Base-by-base conservation (phyloP, 768 basidiomycete species). In the Royoungia palumana region DNA sequence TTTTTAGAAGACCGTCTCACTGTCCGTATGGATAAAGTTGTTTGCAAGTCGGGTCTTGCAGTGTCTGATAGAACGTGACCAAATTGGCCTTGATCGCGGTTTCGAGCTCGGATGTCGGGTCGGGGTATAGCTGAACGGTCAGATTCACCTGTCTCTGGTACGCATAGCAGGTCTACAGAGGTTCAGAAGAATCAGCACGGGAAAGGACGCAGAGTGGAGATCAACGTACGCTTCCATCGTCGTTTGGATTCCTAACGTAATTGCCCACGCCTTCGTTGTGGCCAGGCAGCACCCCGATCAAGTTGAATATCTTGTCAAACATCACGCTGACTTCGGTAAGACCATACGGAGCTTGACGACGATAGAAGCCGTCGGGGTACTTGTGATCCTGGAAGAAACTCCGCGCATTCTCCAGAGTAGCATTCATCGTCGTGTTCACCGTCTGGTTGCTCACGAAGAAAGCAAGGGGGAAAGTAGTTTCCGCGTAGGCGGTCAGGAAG, bases 391-490 rank as follows among this genome's bases (percentile, higher is more conserved):
- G 6, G 16, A 47, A 63, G 50, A 63, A 63, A 35, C 52, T 57
- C 32, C 51, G 45, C 13, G 61, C 61, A 6, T 53, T 3, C 8
- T 57, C 53, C 2, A 63, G 3, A 9, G 58, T 53, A 14, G 6
- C 36, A 11, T 53, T 53, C 2, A 50, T 16, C 13, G 62, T 62
- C 39, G 58, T 50, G 40, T 55, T 41, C 24, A 3, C 41, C 13
- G 53, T 62, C 30, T 60, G 61, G 37, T 61, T 55, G 47, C 53
- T 64, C 24, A 53, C 56, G 34, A 64, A 62, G 37, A 63, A 63
- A 6, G 55, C 61, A 10, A 63, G 49, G 3, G 61, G 61, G 17
- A 58, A 63, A 0, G 53, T 61, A 1, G 58, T 53, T 46, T 62
- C 61, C 5, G 53, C 53, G 13, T 61, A 61, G 13, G 51, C 62